Evolutionary conservation across 768 basidiomycete species (phyloP), one percentile per base, ranked within the genome.

Genomic region (Piloderma croceum): DNA sequence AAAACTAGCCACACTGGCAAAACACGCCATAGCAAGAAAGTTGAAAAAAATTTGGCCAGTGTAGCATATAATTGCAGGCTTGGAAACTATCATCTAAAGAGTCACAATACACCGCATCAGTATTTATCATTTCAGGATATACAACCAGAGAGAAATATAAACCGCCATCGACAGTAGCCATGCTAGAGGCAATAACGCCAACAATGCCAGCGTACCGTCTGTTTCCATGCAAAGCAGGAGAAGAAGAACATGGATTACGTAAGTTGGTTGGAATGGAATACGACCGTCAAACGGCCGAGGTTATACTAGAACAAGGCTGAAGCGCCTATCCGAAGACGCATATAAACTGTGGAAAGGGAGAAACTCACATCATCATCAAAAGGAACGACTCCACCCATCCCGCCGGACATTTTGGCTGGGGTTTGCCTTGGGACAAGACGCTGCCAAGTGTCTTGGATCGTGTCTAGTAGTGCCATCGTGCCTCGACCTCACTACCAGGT

Each of bases 21-120:
- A 91, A 56, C 90, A 93, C 34, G 83, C 84, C 79, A 94, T 84
- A 10, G 89, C 79, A 34, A 97, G 73, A 57, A 97, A 96, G 59
- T 85, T 83, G 79, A 94, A 91, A 71, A 97, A 92, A 39, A 79
- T 74, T 68, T 94, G 86, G 3, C 76, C 79, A 22, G 76, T 59
- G 58, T 86, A 79, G 56, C 81, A 80, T 41, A 89, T 71, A 56
- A 90, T 85, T 45, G 80, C 71, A 6, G 85, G 81, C 67, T 89
- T 90, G 18, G 86, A 82, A 34, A 90, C 78, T 51, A 90, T 90
- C 85, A 90, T 87, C 89, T 90, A 50, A 15, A 50, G 23, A 13
- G 49, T 27, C 35, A 27, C 44, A 43, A 34, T 33, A 51, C 33
- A 50, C 54, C 47, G 53, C 42, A 31, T 39, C 34, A 29, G 3